A percentile compares a stretch with the other conserved stretches of the same genome.
These are phyloP conservation scores for Anaeramoeba flamelloides DNA, from an alignment of 78 protist genomes.

Conservation along the genomic window DNA sequence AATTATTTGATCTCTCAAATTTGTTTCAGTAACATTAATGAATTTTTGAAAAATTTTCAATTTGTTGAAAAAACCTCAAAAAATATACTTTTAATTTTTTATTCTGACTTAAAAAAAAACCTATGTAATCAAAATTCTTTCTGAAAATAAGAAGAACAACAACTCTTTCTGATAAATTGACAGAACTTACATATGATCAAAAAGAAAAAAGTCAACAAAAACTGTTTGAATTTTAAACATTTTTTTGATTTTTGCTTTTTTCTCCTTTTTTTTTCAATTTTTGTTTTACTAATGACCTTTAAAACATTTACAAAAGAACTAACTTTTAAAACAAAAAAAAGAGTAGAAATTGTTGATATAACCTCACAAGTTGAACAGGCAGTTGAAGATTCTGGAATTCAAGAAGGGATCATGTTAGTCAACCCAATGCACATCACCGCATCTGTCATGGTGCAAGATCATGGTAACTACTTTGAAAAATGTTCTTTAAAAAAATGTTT, in stretches of 20 bases:
- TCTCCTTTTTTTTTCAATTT: too few species aligned
- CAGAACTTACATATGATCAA: background rate
- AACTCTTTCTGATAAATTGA: background rate
- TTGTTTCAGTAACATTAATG: too few species aligned
- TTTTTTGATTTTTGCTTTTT: background rate
- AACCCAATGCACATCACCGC: constrained; percentile 4
- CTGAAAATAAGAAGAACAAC: background rate
- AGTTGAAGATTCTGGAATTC: background rate
- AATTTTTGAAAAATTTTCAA: too few species aligned
- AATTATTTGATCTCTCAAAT: too few species aligned
- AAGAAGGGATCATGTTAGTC: background rate
- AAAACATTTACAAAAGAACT: constrained; percentile 2
- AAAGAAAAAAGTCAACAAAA: background rate
- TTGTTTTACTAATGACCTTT: too few species aligned
- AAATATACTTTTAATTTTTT: too few species aligned
- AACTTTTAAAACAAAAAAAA: constrained; percentile 1
- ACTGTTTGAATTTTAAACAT: background rate
- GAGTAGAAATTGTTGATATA: background rate
- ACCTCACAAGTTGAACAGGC: constrained; percentile 1
- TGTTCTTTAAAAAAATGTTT: too few species aligned
- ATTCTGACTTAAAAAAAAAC: too few species aligned
- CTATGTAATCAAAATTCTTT: too few species aligned
- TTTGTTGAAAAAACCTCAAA: too few species aligned
- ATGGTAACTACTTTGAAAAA: background rate
- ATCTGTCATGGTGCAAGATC: background rate